Evolutionary conservation across 2,329 filamentous ascomycete species (phyloP), one percentile per base, ranked within the genome.

Genomic region (Lachnellula arida): DNA sequence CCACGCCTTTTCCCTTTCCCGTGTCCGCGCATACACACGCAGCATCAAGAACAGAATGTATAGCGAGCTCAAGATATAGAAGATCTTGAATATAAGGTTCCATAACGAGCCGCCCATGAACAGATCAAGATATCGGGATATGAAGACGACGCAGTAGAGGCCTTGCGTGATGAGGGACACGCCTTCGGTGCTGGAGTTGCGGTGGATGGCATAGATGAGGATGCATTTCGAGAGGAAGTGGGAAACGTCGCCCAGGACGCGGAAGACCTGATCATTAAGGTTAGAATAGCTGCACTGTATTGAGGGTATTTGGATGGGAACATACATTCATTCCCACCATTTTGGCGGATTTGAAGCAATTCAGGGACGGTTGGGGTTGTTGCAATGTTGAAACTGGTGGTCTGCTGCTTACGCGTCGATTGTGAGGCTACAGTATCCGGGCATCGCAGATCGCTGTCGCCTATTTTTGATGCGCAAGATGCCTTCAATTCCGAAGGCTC

Each of bases 1-100:
- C 92, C 93, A 97, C n/a, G 91, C 89, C 65, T 91, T 84, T 75
- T 97, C 93, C 52, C 86, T 81, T 74, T 97, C 93, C 43, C 92
- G 78, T n/a, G 92, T 96, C 35, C 93, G 83, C 11, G 92, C 88
- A 71, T 85, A 96, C 22, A 91, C 77, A 74, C 86, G 87, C 72
- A 91, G 87, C 91, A 97, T 97, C 60, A 96, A 74, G 55, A 81
- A 87, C 60, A 97, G 82, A 66, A 92, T 94, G 73, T 96, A 97
- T 60, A 92, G 80, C 1, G 89, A 93, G 4, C 88, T 89, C 3
- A 82, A 68, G 58, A 96, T 88, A 74, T 96, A 97, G 74, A 95
- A 90, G 59, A 94, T 79, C 78, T 97, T 97, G 73, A 97, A 88
- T 57, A 88, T 77, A 63, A 87, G 81, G 73, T 94, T 93, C 84